Evolutionary conservation across 179 eudicot species (phyloP).

Genomic region (Heliamphora pulchella): DNA sequence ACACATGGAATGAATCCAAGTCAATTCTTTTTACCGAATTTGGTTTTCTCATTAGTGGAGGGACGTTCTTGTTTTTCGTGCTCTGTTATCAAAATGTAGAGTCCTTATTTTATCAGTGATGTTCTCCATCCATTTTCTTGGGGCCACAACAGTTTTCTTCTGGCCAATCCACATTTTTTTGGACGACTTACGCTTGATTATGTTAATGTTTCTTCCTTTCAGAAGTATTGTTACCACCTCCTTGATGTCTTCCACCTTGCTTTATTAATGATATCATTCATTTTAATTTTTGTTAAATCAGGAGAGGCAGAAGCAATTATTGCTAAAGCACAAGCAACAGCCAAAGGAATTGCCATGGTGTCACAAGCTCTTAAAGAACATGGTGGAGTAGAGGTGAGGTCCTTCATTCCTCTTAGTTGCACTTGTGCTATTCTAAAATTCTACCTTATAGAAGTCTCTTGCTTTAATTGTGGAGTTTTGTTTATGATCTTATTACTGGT

Average conservation of each 20-base stretch:
- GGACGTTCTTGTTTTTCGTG: not conserved
- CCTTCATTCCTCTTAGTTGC: not conserved
- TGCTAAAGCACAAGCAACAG: conserved; percentile 47
- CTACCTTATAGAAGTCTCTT: not conserved
- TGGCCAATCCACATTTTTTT: not conserved
- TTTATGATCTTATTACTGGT: too few species aligned
- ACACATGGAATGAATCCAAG: not conserved
- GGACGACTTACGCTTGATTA: not conserved
- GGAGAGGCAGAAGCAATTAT: conserved; percentile 83
- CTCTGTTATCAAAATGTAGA: not conserved
- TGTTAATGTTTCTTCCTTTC: not conserved
- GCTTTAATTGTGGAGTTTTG: not conserved
- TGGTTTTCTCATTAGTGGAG: not conserved
- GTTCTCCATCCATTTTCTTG: not conserved
- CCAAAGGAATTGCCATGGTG: conserved; percentile 42
- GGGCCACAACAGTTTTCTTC: not conserved
- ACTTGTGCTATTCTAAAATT: not conserved
- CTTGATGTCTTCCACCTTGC: not conserved
- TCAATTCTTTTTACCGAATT: not conserved
- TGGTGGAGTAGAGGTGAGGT: conserved; percentile 49
- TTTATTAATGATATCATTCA: not conserved
- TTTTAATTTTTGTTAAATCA: conserved; percentile 20
- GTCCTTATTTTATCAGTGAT: not conserved
- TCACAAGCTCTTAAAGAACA: conserved; percentile 36
- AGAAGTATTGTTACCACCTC: not conserved